Evolutionary conservation across 108 stramenopile species (phyloP), one percentile per base, ranked within the genome.

Genomic region (Mediolabrus comicus): DNA sequence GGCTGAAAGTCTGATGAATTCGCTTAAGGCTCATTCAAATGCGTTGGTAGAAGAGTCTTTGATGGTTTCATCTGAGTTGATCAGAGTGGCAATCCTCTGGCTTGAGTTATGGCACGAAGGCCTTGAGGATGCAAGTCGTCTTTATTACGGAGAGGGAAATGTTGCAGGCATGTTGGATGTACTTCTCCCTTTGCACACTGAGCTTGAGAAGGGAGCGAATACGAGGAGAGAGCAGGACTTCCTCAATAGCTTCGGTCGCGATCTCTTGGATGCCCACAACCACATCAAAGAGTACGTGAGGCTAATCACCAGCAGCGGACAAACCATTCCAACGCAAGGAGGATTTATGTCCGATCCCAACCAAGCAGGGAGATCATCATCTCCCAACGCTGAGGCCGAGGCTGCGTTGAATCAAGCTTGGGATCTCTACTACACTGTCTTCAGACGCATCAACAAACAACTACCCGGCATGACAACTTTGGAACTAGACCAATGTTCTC

Each of bases 71-170:
- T 83, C 90, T 6, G 98, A 99, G 71, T 83, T 99, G 17, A 97
- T 99, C 51, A 88, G 97, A n/a, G 97, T 99, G n/a, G 97, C 98
- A 38, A 98, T 99, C 41, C 83, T 98, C 22, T 99, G 98, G 98
- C 81, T 94, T n/a, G 99, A 99, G 76, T 79, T 91, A 41, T 99
- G 99, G 99, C 98, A 97, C 54, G 96, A 94, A 65, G 96, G 91
- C 7, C 82, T 99, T 10, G 98, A 99, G 68, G 98, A 99, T 67
- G 98, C 99, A 0, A 85, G 86, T 24, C 69, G 92, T 12, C 79
- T 94, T 4, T 96, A 93, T 72, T 98, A 92, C 63, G 94, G 90
- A 39, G 97, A 98, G 68, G 94, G 95, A n/a, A 93, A 99, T 74
- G 84, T 97, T 12, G 75, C 93, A 12, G 97, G 85, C 19, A 98